Base-by-base conservation (phyloP, 106 monocot species). In the Phalaenopsis equestris region DNA sequence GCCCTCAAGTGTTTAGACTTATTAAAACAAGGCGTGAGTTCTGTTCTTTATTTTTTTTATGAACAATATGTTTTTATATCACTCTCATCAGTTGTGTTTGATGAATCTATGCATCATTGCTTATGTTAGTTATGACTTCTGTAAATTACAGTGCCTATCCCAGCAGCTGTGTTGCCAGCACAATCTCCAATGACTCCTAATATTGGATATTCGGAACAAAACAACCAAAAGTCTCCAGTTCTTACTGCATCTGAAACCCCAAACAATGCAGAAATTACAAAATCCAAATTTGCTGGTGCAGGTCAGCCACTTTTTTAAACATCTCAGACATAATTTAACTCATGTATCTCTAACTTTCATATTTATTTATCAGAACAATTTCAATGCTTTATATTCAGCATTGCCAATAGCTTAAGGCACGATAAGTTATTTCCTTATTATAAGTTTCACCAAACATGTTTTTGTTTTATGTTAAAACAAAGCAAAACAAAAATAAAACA, bases 121-220 rank as follows among this genome's bases (percentile, higher is more conserved):
- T 57, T 16, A 57, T 68, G 68, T 68, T 19, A 61, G 6, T 61
- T 61, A 61, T 19, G 21, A 61, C 1, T 17, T 21, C 30, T 61
- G n/a, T 61, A 61, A 61, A 61, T 61, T 61, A 19, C 7, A 61
- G 18, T 61, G 61, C 61, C 68, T 36, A 36, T 68, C 23, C 68
- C 36, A 55, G 77, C 55, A 17, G 36, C 52, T 77, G 49, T 12
- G 16, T 8, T 52, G 30, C 77, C 77, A 49, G 77, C 4, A 77
- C 49, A 75, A 48, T 77, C 42, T 83, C 56, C 19, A 16, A 48
- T 78, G 14, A 75, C 41, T 73, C 24, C 41, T 83, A 70, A 36
- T 79, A 24, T 68, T 68, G 36, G 68, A 68, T 37, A 68, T 68
- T 19, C 68, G 11, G 68, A 12, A 68, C 68, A 68, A 68, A 68